Evolutionary conservation across 176 grass and related monocot genomes (phyloP), one percentile per base, ranked within the genome.

Genomic region (Guadua angustifolia): DNA sequence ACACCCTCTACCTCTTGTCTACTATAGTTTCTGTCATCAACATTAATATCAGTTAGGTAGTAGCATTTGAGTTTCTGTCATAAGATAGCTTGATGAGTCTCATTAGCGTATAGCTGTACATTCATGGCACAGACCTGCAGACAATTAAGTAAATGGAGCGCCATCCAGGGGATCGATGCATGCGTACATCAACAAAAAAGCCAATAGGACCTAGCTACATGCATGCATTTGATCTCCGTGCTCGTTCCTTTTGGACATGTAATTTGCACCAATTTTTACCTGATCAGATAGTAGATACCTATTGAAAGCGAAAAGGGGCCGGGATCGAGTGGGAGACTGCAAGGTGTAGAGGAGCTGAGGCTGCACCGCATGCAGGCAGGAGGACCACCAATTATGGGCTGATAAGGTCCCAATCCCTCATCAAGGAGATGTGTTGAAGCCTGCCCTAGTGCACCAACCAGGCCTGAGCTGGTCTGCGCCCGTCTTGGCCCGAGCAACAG

Each of bases 341-440:
- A 39, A 9, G 7, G 22, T 7, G 74, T 5, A n/a, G 45, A 58
- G 43, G 49, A 82, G 77, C n/a, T 35, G 79, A 70, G 35, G 36
- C 15, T 29, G 52, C 46, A 5, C 47, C 15, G 49, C 79, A 26
- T 14, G 58, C 24, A 43, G 13, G 76, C 39, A 47, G 44, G 75
- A 40, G 71, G 71, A 84, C 73, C 83, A 85, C 74, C 73, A 59
- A 77, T 85, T 77, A 58, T 85, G 49, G 44, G 36, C 33, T 76
- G 62, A 55, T 43, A 75, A 84, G 82, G 71, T 55, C 82, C 72
- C 71, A 42, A 44, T 0, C 49, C 14, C 44, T 77, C 82, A 84
- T 68, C 36, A 68, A 77, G 38, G 82, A 84, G 73, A 75, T 71
- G 56, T 44, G 82, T 75, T 39, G 82, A 74, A 65, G 70, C 82